These are phyloP conservation scores for Pyrenophora seminiperda DNA, from an alignment of 2,329 filamentous ascomycete species.

Conservation along the genomic window DNA sequence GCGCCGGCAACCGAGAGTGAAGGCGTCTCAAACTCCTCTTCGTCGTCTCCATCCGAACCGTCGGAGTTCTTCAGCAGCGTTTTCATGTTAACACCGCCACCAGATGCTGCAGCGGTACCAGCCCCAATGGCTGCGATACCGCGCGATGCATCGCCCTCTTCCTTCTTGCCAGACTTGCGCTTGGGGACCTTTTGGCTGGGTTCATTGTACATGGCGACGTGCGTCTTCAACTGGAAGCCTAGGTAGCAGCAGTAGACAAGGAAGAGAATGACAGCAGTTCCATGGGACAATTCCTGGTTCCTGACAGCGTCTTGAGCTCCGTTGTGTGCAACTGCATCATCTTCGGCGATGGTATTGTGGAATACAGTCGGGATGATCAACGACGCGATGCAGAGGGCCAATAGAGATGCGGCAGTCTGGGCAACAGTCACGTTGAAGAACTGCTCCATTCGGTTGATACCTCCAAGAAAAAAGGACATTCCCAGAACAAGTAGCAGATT, in stretches of 20 bases:
- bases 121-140: conserved; percentile 61
- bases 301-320: conserved; percentile 30
- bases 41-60: conserved; percentile 53
- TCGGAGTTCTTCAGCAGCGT: conserved; percentile 51
- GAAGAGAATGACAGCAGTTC: conserved; percentile 78
- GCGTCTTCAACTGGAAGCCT: conserved; percentile 88
- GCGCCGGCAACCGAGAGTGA: conserved; percentile 75
- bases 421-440: conserved; percentile 92
- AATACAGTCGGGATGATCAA: conserved; percentile 92
- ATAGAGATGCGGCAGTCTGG: conserved; percentile 81
- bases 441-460: conserved; percentile 77
- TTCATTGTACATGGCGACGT: conserved; percentile 77
- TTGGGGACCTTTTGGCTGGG: conserved; percentile 78
- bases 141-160: conserved; percentile 56
- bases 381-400: conserved; percentile 77
- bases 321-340: conserved; percentile 17
- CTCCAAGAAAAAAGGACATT: conserved; percentile 91
- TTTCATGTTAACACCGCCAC: conserved; percentile 57
- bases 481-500: conserved; percentile 88
- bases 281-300: conserved; percentile 61
- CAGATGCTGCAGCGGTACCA: conserved; percentile 56
- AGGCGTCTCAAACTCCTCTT: conserved; percentile 75
- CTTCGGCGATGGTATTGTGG: conserved; percentile 43
- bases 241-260: conserved; percentile 84
- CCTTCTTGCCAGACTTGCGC: conserved; percentile 52